Conservation (phyloP, 257 asterid genomes). For the Cynanchum wilfordii region DNA sequence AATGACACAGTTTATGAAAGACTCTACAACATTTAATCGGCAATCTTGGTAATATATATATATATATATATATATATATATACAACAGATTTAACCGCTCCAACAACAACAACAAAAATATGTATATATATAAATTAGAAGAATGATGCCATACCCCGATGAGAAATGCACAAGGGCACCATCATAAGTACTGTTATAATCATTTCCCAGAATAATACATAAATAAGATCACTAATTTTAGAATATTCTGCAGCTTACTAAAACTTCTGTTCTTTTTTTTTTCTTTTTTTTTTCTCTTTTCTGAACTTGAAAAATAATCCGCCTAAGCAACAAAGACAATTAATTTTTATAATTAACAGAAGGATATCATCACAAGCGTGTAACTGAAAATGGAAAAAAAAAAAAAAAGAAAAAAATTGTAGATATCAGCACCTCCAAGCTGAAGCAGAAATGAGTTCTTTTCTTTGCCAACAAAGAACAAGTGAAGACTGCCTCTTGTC, state of each 20-base stretch:
- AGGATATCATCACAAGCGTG: constrained; percentile 39
- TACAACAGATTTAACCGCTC: too few species aligned
- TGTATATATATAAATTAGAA: constrained; percentile 30
- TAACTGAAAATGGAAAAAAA: constrained; percentile 25
- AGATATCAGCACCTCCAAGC: constrained; percentile 84
- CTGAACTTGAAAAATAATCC: constrained; percentile 36
- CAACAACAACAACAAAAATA: too few species aligned
- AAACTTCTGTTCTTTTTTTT: constrained; percentile 40
- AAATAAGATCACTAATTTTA: constrained; percentile 35
- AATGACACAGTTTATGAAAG: too few species aligned
- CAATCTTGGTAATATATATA: too few species aligned
- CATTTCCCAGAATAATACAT: constrained; percentile 34
- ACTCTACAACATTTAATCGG: too few species aligned
- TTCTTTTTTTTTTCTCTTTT: too few species aligned
- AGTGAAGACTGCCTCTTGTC: constrained; percentile 93
- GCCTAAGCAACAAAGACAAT: constrained; percentile 47
- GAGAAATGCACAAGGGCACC: constrained; percentile 31
- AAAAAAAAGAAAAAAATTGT: too few species aligned
- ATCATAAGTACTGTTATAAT: constrained; percentile 17
- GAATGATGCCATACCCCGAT: constrained; percentile 23
- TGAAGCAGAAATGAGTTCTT: constrained; percentile 90
- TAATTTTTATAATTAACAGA: constrained; percentile 25
- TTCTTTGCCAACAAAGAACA: constrained; percentile 90
- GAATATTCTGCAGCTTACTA: constrained; percentile 38
- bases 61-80: too few species aligned